phyloP scores from a whole-genome alignment of 352 stramenopile species.

The Phytophthora boehmeriae region DNA sequence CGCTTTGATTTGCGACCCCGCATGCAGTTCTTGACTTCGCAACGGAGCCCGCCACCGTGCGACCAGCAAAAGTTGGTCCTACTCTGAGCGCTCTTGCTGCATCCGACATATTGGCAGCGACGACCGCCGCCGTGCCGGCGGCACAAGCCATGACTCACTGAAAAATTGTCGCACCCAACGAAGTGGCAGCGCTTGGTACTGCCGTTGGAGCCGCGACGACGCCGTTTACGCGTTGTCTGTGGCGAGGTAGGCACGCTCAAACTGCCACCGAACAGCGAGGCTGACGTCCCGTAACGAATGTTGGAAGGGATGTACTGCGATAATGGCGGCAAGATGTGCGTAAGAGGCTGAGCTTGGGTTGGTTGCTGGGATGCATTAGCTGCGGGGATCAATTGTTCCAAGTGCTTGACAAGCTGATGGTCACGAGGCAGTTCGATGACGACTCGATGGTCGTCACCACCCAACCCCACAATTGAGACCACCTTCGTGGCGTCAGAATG shows the following conservation, averaged over 20 bases:
- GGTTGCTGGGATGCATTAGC: neutral
- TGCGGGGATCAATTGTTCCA: constrained; percentile 21
- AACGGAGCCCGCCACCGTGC: constrained; percentile 63
- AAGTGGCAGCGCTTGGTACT: constrained; percentile 62
- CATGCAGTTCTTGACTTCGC: constrained; percentile 57
- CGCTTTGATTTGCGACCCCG: constrained; percentile 59
- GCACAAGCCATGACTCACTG: constrained; percentile 59
- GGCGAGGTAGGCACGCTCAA: constrained; percentile 6
- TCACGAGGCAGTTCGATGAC: constrained; percentile 22
- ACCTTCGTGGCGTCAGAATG: constrained; percentile 7
- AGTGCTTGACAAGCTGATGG: constrained; percentile 20
- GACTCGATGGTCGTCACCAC: constrained; percentile 12
- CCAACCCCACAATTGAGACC: constrained; percentile 23
- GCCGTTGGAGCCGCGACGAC: constrained; percentile 32
- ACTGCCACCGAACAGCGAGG: constrained; percentile 17
- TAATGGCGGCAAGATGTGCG: constrained; percentile 16
- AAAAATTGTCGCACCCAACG: constrained; percentile 54
- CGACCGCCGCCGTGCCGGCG: constrained; percentile 60
- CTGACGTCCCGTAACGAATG: constrained; percentile 8
- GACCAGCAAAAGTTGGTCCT: constrained; percentile 60
- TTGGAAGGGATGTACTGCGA: constrained; percentile 27
- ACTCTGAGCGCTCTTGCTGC: constrained; percentile 57
- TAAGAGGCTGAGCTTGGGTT: neutral
- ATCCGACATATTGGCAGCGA: constrained; percentile 49
- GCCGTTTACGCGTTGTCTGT: neutral